These are phyloP conservation scores for Umbelopsis sp. DNA, from an alignment of 371 early-diverging fungal species.

Conservation along the genomic window DNA sequence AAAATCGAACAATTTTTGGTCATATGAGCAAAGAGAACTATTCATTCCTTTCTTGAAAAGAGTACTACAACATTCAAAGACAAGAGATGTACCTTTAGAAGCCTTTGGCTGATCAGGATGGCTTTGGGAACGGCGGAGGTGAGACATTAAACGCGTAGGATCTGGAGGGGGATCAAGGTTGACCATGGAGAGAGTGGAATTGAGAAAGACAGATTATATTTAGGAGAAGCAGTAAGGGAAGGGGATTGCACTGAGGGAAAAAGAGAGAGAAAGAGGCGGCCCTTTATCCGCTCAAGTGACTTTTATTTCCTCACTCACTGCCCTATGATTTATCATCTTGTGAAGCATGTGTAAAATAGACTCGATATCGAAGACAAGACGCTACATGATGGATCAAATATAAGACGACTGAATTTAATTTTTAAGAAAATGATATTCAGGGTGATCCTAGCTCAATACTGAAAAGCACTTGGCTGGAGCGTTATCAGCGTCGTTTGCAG, in stretches of 20 bases:
- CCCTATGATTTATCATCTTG: slow-evolving; percentile 15
- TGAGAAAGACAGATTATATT: slow-evolving; percentile 5
- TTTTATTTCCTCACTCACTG: background rate
- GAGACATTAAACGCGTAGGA: slow-evolving; percentile 15
- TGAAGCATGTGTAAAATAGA: background rate
- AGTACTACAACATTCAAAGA: background rate
- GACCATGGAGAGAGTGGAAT: background rate
- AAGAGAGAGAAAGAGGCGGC: background rate
- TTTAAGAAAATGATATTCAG: no score
- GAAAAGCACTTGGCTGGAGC: no score
- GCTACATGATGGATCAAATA: no score
- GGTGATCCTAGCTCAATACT: background rate
- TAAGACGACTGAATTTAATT: no score
- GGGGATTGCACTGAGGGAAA: slow-evolving; percentile 2
- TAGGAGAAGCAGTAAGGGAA: slow-evolving; percentile 3
- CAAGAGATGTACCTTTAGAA: slow-evolving; percentile 3
- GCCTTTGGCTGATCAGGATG: slow-evolving; percentile 17
- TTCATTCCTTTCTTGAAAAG: background rate
- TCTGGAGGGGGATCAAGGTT: slow-evolving; percentile 12
- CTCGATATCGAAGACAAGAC: no score
- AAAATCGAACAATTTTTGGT: background rate
- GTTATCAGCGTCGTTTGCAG: background rate
- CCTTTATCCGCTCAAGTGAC: slow-evolving; percentile 19
- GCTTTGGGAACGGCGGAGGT: slow-evolving; percentile 4
- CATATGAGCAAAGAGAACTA: background rate